Evolutionary conservation across 2,329 filamentous ascomycete species (phyloP), one percentile per base, ranked within the genome.

Genomic region (Ceratocystis variospora): DNA sequence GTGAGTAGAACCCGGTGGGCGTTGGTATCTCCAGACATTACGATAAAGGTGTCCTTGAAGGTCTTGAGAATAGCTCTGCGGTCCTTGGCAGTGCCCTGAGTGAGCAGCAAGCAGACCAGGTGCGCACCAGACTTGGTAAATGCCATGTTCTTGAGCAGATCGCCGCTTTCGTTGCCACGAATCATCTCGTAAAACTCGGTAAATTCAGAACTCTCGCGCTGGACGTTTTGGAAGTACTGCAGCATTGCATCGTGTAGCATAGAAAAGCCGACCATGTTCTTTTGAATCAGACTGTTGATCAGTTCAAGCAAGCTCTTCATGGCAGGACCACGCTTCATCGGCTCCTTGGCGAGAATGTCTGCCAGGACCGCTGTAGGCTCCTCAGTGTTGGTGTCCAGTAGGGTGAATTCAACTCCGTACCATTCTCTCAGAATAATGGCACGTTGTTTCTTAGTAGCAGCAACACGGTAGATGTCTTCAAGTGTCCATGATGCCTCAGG

Each of bases 161-260:
- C 92, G 61, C 90, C 91, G 67, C 88, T 87, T 73, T 96, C 90
- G 70, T 99, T 93, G 50, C 89, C 89, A 78, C 95, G 96, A 72
- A 99, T 80, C 70, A 95, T 81, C 75, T 97, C 92, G 67, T 95
- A 78, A 73, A 96, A 96, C 71, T 96, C 91, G 41, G 81, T 88
- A 53, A 90, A 86, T 74, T 97, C 93, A 67, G 89, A 85, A 57
- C 86, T 89, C 2, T 88, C 91, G 3, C 83, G 79, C 70, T 88
- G 87, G 61, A 87, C 85, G 72, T 88, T 93, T 64, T 90, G 78
- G 77, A 93, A 96, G 76, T 96, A 99, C 74, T 99, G 93, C 68
- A 96, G 80, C 92, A 99, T 96, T 62, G 94, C 94, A 72, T 97
- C 94, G 76, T 99, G 95, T 22, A 99, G 83, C 83, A 99, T 95